Conservation (phyloP, 2,329 filamentous ascomycete genomes). For the Fusarium piperis region DNA sequence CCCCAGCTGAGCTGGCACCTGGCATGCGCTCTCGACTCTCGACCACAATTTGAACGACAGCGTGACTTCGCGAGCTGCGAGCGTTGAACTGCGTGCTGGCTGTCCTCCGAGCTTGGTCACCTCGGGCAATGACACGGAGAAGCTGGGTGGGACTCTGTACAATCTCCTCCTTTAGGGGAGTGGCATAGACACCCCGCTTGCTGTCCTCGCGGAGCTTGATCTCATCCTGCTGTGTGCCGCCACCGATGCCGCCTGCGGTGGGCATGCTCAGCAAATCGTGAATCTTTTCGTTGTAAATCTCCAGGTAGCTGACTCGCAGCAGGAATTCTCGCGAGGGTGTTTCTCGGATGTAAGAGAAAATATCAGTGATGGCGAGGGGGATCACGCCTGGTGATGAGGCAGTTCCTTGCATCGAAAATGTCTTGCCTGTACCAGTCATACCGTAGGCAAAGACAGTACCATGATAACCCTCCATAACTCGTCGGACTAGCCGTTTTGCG, state of each 20-base stretch:
- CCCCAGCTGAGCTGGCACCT: conserved; percentile 50
- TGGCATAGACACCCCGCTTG: conserved; percentile 96
- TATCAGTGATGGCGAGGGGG: conserved; percentile 95
- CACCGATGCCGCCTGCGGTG: conserved; percentile 64
- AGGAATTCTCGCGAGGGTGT: conserved; percentile 95
- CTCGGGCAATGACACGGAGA: conserved; percentile 91
- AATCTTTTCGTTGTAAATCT: conserved; percentile 99
- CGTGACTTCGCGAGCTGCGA: conserved; percentile 95
- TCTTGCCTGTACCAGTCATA: conserved; percentile 99
- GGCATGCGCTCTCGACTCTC: conserved; percentile 91
- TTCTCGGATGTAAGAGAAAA: conserved; percentile 98
- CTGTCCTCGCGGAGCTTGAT: conserved; percentile 97
- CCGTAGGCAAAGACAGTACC: conserved; percentile 98
- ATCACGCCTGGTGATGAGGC: conserved; percentile 96
- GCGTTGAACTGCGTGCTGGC: conserved; percentile 98
- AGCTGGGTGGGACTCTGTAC: conserved; percentile 97
- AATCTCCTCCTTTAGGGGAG: conserved; percentile 96
- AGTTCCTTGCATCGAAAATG: conserved; percentile 99
- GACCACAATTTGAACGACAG: conserved; percentile 97
- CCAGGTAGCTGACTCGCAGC: conserved; percentile 94
- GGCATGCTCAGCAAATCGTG: conserved; percentile 89
- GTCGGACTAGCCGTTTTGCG: conserved; percentile 90
- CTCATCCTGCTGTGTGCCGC: conserved; percentile 76
- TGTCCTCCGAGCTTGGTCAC: conserved; percentile 88
- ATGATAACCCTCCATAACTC: conserved; percentile 99